A percentile compares a stretch with the other conserved stretches of the same genome.
These are phyloP conservation scores for Thymus mandschuricus DNA, from an alignment of 257 asterid genomes.

Conservation along the genomic window DNA sequence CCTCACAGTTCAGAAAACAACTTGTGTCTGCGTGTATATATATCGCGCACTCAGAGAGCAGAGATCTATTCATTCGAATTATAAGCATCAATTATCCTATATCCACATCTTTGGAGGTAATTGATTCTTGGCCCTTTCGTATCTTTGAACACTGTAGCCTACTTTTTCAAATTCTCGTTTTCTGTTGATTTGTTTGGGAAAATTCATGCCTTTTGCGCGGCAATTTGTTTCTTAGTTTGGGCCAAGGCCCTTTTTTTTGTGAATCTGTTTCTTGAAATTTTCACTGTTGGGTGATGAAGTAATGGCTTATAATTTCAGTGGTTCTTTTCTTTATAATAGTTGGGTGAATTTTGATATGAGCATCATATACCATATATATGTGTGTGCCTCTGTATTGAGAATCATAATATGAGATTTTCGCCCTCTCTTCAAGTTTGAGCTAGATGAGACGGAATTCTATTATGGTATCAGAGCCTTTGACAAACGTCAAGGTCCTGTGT, in stretches of 20 bases:
- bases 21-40: constrained; percentile 2
- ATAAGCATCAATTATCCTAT: constrained; percentile 8
- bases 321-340: neutral
- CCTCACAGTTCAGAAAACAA: constrained; percentile 31
- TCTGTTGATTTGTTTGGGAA: neutral
- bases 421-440: too few species aligned
- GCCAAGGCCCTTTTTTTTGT: neutral
- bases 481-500: too few species aligned
- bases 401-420: too few species aligned
- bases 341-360: neutral
- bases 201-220: neutral
- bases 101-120: constrained; percentile 34
- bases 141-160: neutral
- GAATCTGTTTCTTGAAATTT: neutral
- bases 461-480: too few species aligned
- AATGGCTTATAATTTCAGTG: constrained; percentile 7
- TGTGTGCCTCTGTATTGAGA: neutral
- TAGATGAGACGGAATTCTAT: too few species aligned
- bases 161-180: neutral
- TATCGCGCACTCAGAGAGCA: constrained; percentile 10
- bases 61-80: constrained; percentile 25
- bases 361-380: neutral
- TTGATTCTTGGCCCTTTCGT: constrained; percentile 17
- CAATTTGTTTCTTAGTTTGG: constrained; percentile 4
- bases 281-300: neutral